Evolutionary conservation across 768 basidiomycete genomes (phyloP).

Genomic region (Russula foetens): DNA sequence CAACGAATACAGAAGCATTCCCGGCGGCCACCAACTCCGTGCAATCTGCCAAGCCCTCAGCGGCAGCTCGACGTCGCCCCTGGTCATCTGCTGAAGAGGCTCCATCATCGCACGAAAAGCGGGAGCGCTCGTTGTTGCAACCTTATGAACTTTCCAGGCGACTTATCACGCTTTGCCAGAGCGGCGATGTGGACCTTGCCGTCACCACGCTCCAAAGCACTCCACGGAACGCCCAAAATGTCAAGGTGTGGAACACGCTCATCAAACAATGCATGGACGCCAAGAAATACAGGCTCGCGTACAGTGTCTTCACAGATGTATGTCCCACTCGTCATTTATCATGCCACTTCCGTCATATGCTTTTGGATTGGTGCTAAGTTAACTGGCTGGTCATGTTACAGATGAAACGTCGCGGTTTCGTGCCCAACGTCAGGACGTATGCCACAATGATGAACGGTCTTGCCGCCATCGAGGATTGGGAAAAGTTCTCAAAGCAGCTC

Average conservation of each 20-base stretch:
- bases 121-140: constrained; percentile 28
- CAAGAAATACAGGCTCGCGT: constrained; percentile 49
- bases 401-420: constrained; percentile 83
- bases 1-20: too few species aligned
- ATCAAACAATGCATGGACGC: constrained; percentile 57
- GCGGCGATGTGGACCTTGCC: constrained; percentile 52
- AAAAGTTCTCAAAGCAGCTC: constrained; percentile 49
- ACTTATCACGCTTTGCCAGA: constrained; percentile 48
- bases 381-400: constrained; percentile 24
- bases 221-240: constrained; percentile 68
- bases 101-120: not conserved
- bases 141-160: constrained; percentile 56
- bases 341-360: not conserved
- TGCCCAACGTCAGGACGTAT: constrained; percentile 59
- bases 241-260: constrained; percentile 71
- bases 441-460: constrained; percentile 62
- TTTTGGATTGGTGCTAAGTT: not conserved
- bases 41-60: not conserved
- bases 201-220: constrained; percentile 57
- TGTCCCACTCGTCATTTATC: constrained; percentile 15
- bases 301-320: constrained; percentile 64
- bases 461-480: constrained; percentile 55
- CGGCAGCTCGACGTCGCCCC: too few species aligned
- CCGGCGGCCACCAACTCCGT: too few species aligned
- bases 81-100: too few species aligned